phyloP scores from a whole-genome alignment of 495 filamentous ascomycete genomes.

The Immersiella caudata region DNA sequence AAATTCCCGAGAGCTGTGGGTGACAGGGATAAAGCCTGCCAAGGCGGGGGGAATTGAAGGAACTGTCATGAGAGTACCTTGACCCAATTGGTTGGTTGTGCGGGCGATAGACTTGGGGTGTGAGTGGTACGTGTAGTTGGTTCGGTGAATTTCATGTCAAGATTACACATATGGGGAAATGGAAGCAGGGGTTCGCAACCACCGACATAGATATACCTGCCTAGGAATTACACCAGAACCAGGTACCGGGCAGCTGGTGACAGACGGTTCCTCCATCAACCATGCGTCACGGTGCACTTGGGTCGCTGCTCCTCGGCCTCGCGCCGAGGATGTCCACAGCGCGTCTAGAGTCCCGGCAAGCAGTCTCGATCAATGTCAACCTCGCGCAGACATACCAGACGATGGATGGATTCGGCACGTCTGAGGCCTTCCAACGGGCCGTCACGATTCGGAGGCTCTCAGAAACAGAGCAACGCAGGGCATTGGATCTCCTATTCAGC shows the following conservation, averaged over 20 bases:
- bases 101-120: not conserved
- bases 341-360: slow-evolving; percentile 14
- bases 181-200: not conserved
- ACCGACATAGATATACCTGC: not conserved
- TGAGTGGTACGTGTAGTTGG: not conserved
- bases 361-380: slow-evolving; percentile 42
- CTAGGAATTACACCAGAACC: not conserved
- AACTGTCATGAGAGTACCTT: not conserved
- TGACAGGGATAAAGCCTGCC: not conserved
- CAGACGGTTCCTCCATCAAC: too few relatives aligned
- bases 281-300: not conserved
- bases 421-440: slow-evolving; percentile 55
- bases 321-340: not conserved
- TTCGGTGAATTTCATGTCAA: not conserved
- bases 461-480: slow-evolving; percentile 39
- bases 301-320: not conserved
- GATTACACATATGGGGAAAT: not conserved
- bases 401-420: slow-evolving; percentile 56
- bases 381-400: slow-evolving; percentile 45
- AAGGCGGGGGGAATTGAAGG: not conserved
- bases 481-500: slow-evolving; percentile 53
- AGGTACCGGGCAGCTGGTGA: not conserved
- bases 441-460: slow-evolving; percentile 38
- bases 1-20: slow-evolving; percentile 5
- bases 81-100: not conserved